Evolutionary conservation across 1,139 yeast species (phyloP).

Genomic region (Debaryomyces udenii): DNA sequence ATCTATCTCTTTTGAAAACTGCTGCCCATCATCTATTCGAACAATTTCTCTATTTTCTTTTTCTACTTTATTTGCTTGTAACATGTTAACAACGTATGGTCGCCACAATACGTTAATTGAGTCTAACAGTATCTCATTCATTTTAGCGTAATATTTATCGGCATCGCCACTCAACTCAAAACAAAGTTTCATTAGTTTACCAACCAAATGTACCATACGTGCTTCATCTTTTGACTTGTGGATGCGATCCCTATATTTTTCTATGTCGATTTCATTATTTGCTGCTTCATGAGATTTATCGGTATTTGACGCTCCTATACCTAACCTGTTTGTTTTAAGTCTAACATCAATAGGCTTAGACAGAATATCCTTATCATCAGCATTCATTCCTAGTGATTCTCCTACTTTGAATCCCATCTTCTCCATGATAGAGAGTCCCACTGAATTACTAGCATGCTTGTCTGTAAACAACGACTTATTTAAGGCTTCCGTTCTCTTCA

Average conservation of each 20-base stretch:
- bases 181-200: conserved; percentile 26
- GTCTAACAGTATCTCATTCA: conserved; percentile 10
- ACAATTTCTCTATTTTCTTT: not conserved
- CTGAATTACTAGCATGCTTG: conserved; percentile 25
- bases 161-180: conserved; percentile 33
- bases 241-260: conserved; percentile 4
- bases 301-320: conserved; percentile 14
- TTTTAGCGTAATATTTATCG: conserved; percentile 16
- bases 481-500: conserved; percentile 8
- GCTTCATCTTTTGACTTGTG: conserved; percentile 5
- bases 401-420: conserved; percentile 60
- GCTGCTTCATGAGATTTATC: not conserved
- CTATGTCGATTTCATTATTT: not conserved
- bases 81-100: conserved; percentile 18
- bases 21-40: not conserved
- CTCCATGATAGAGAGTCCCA: conserved; percentile 55
- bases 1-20: not conserved
- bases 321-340: conserved; percentile 12
- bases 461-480: conserved; percentile 16
- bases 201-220: conserved; percentile 7
- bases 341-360: conserved; percentile 23
- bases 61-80: not conserved
- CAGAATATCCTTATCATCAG: conserved; percentile 17
- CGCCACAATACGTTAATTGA: conserved; percentile 29
- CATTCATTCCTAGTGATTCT: conserved; percentile 38